These are phyloP conservation scores for Xylariaceae sp. DNA, from an alignment of 2,329 filamentous ascomycete species.

Conservation along the genomic window DNA sequence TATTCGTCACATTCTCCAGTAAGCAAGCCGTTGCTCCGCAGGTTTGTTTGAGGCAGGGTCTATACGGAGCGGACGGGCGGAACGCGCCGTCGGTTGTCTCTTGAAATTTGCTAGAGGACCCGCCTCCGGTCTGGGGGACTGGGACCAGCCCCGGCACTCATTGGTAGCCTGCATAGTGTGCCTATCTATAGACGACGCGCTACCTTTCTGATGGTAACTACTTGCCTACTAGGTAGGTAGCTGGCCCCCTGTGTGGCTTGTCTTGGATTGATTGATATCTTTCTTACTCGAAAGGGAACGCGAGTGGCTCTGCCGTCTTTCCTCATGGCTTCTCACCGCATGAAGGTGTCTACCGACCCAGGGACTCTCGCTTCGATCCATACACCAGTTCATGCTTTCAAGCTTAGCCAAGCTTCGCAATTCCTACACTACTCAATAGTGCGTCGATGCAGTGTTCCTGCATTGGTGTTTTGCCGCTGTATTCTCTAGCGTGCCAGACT, in stretches of 20 bases:
- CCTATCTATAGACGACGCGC: background rate
- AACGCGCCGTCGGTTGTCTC: background rate
- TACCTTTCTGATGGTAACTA: background rate
- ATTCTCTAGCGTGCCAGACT: conserved; percentile 22
- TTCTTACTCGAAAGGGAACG: too few species aligned
- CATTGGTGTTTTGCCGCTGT: conserved; percentile 13
- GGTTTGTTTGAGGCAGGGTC: background rate
- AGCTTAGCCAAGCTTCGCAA: background rate
- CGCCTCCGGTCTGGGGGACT: background rate
- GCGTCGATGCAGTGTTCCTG: conserved; percentile 20
- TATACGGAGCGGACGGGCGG: background rate
- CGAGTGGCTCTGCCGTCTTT: too few species aligned
- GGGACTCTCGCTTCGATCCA: too few species aligned
- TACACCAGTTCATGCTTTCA: background rate
- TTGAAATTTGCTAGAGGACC: background rate
- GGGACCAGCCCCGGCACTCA: background rate
- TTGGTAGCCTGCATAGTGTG: background rate
- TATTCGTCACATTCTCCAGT: background rate
- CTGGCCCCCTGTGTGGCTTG: too few species aligned
- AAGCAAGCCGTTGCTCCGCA: background rate
- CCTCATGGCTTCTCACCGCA: too few species aligned
- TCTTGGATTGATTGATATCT: too few species aligned
- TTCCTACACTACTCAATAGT: background rate
- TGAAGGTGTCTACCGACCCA: too few species aligned
- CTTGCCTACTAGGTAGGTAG: background rate